Base-by-base conservation (phyloP, 352 stramenopile species). In the Phytophthora sp. region DNA sequence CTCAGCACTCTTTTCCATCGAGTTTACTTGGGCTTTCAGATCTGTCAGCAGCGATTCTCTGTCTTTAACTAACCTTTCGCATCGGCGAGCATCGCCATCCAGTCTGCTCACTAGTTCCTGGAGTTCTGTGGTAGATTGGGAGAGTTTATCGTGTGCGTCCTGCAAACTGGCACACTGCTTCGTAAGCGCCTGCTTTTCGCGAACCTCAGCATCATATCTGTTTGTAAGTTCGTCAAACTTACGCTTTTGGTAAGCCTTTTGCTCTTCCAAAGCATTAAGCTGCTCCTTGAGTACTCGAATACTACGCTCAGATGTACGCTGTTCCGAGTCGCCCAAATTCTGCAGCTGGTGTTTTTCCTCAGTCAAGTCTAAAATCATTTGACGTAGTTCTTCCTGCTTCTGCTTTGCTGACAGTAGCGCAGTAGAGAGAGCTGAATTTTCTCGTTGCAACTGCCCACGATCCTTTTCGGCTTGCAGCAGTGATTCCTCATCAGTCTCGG, bases 311-410 rank as follows among this genome's bases (percentile, higher is more conserved):
- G 54, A 55, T 4, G 62, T 74, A 3, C 75, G 69, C 38, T 79
- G 65, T 26, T 81, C 66, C 12, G 62, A 66, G 21, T 89, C 75
- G 11, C 42, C 38, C 26, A 68, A 42, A 26, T 76, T 72, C 56
- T 88, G 79, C 0, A 87, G 49, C 28, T 72, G 56, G 5, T 80
- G 71, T 42, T 91, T 91, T n/a, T 85, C 77, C 23, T 74, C 67
- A 4, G 75, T 80, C 15, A 84, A 42, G 8, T 91, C 66, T 5
- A 79, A 0, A 18, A 86, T 62, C 54, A 75, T 72, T 34, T 77
- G 59, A 0, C 71, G 75, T 12, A 89, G 64, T 13, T 88, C 77
- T 53, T 89, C 66, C 21, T 88, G 77, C 18, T 80, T 76, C 32
- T 89, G 73, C 49, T 85, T 89, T 0, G 73, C 62, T 13, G 65